A percentile compares a stretch with the other conserved stretches of the same genome.
Conservation (phyloP, 1,139 yeast species). For the Wickerhamomyces sp. region DNA sequence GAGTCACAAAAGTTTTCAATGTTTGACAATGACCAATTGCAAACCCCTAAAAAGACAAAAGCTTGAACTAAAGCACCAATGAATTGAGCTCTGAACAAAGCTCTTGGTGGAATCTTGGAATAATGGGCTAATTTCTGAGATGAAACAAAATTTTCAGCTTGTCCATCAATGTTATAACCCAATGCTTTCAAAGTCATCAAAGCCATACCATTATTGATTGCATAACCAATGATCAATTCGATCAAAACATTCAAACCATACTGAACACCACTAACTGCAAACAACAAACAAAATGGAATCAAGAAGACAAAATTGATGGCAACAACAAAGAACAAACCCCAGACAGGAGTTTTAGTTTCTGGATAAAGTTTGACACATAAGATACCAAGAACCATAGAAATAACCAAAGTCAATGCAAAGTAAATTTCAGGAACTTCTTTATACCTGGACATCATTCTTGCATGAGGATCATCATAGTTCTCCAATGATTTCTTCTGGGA, state of each 20-base stretch:
- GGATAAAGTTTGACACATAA: constrained; percentile 43
- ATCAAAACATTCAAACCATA: constrained; percentile 55
- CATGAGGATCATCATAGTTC: constrained; percentile 47
- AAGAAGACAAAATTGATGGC: constrained; percentile 50
- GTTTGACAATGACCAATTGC: constrained; percentile 46
- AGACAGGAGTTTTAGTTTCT: constrained; percentile 36
- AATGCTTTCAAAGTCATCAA: constrained; percentile 53
- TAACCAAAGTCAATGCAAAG: constrained; percentile 42
- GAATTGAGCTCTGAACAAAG: constrained; percentile 56
- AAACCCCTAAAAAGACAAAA: constrained; percentile 47
- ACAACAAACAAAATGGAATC: constrained; percentile 45
- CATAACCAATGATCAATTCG: constrained; percentile 58
- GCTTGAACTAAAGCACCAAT: constrained; percentile 38
- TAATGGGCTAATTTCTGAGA: constrained; percentile 61
- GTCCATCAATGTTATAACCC: constrained; percentile 56
- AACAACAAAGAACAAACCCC: constrained; percentile 54
- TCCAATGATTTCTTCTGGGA: constrained; percentile 17
- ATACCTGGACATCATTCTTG: constrained; percentile 49
- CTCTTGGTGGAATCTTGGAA: constrained; percentile 54
- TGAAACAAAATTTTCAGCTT: constrained; percentile 52
- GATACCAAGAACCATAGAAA: constrained; percentile 46
- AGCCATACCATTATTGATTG: constrained; percentile 58
- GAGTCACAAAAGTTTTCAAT: constrained; percentile 44
- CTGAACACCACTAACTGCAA: constrained; percentile 47
- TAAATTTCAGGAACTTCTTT: constrained; percentile 64